These are phyloP conservation scores for Naganishia kalamii DNA, from an alignment of 768 basidiomycete species.

Conservation along the genomic window DNA sequence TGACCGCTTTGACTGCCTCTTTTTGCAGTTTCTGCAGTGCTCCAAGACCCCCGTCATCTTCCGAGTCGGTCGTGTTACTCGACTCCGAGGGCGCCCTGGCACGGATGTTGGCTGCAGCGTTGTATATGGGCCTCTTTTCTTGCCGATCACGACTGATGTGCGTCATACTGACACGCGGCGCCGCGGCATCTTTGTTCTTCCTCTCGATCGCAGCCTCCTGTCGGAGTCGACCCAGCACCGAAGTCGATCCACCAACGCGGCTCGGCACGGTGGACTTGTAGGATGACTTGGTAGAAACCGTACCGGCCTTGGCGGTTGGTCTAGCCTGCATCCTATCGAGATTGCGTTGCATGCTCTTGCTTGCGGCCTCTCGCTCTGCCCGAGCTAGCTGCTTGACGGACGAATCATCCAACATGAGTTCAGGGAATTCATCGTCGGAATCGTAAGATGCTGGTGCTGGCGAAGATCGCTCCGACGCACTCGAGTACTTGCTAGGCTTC, in stretches of 20 bases:
- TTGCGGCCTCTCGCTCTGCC: conserved; percentile 10
- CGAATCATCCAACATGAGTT: neutral
- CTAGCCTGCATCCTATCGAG: conserved; percentile 22
- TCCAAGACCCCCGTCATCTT: conserved; percentile 48
- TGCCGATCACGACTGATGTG: neutral
- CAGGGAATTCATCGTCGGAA: conserved; percentile 35
- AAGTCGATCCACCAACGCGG: neutral
- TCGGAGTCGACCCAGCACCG: conserved; percentile 18
- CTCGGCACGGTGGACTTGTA: neutral
- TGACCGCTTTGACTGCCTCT: conserved; percentile 46
- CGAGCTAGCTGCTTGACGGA: conserved; percentile 11
- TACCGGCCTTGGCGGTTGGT: conserved; percentile 30
- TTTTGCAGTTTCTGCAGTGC: conserved; percentile 59
- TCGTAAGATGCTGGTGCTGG: conserved; percentile 9
- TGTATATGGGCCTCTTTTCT: neutral
- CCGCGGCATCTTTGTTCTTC: conserved; percentile 10
- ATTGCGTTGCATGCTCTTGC: conserved; percentile 2
- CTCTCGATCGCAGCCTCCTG: conserved; percentile 18
- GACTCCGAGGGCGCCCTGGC: conserved; percentile 12
- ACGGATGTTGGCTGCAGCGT: conserved; percentile 4
- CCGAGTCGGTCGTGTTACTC: conserved; percentile 20
- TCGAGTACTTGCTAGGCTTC: neutral
- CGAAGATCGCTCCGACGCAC: neutral
- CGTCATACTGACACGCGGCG: neutral
- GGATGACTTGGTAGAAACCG: conserved; percentile 18